Conservation (phyloP, 441 rosid genomes). For the Euphorbia schlechtendalii region DNA sequence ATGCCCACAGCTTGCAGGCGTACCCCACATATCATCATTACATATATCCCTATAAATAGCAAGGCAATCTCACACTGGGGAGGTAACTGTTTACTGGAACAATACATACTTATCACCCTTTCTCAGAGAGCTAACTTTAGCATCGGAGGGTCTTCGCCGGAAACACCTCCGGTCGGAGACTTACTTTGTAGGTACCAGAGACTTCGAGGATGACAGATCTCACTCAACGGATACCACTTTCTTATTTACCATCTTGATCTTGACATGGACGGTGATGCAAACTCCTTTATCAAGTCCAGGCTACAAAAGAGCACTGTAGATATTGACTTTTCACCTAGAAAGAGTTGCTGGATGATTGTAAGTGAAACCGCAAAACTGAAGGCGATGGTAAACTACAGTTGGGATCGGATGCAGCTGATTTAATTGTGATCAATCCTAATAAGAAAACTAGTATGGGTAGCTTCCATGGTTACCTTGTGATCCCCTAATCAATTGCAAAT, state of each 20-base stretch:
- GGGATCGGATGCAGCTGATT: constrained; percentile 46
- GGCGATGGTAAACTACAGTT: constrained; percentile 47
- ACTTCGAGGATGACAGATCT: too few relatives aligned
- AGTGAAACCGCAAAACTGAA: constrained; percentile 56
- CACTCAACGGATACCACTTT: too few relatives aligned
- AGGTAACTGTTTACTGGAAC: too few relatives aligned
- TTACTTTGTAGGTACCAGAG: too few relatives aligned
- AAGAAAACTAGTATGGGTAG: constrained; percentile 55
- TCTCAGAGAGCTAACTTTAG: too few relatives aligned
- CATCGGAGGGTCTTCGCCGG: too few relatives aligned
- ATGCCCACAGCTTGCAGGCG: too few relatives aligned
- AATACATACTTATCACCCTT: too few relatives aligned
- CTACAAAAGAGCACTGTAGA: constrained; percentile 32
- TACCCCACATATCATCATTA: too few relatives aligned
- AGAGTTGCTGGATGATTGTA: constrained; percentile 66
- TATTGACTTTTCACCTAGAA: constrained; percentile 43
- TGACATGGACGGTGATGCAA: constrained; percentile 55
- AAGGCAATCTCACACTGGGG: too few relatives aligned
- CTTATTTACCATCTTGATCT: constrained; percentile 65
- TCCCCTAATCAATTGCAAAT: constrained; percentile 41
- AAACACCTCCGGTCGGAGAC: too few relatives aligned
- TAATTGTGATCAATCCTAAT: constrained; percentile 49
- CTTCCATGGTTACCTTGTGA: constrained; percentile 58
- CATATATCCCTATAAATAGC: too few relatives aligned
- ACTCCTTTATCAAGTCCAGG: constrained; percentile 57